A percentile compares a stretch with the other conserved stretches of the same genome.
phyloP scores from a whole-genome alignment of 164 flowering plant genomes.

The Stephania japonica region DNA sequence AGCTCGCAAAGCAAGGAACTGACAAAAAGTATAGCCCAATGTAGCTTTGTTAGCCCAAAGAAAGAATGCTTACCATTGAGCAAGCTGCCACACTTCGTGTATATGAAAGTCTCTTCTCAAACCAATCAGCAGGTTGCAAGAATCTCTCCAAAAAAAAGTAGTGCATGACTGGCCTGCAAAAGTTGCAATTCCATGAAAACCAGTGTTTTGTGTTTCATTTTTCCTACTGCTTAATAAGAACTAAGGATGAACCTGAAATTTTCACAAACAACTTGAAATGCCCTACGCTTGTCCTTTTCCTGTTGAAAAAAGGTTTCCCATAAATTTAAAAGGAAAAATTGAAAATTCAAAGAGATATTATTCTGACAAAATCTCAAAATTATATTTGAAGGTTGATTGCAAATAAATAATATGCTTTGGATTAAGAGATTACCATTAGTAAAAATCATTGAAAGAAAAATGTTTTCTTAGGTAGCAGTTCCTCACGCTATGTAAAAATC shows the following conservation, averaged over 20 bases:
- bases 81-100: slow-evolving; percentile 96
- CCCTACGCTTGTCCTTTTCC: slow-evolving; percentile 84
- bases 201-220: neutral
- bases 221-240: neutral
- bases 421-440: neutral
- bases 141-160: slow-evolving; percentile 90
- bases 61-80: slow-evolving; percentile 65
- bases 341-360: neutral
- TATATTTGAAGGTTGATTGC: neutral
- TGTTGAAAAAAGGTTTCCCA: slow-evolving; percentile 19
- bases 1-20: neutral
- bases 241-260: slow-evolving; percentile 66
- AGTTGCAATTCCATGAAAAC: slow-evolving; percentile 13
- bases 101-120: slow-evolving; percentile 89
- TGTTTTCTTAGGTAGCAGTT: neutral
- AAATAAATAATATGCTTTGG: neutral
- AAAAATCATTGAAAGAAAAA: neutral
- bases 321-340: neutral
- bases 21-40: neutral
- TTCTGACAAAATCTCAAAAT: neutral
- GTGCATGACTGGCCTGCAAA: slow-evolving; percentile 95
- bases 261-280: slow-evolving; percentile 74
- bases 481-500: neutral
- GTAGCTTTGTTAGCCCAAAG: neutral
- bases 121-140: slow-evolving; percentile 91